These are phyloP conservation scores for Phytophthora pseudosyringae DNA, from an alignment of 352 stramenopile species.

Conservation along the genomic window DNA sequence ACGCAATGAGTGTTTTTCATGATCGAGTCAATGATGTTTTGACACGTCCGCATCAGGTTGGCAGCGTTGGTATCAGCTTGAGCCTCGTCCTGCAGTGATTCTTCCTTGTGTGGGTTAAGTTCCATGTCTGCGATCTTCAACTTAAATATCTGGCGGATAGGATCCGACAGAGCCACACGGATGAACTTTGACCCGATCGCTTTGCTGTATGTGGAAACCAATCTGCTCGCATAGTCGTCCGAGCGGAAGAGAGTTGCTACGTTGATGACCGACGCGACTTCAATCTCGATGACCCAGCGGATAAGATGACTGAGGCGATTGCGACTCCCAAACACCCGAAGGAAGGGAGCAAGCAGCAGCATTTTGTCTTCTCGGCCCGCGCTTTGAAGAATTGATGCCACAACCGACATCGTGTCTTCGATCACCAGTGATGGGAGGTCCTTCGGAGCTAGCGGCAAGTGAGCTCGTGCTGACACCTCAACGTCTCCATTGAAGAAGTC, in stretches of 20 bases:
- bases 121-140: conserved; percentile 80
- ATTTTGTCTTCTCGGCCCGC: conserved; percentile 82
- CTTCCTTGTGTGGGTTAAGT: conserved; percentile 66
- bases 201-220: conserved; percentile 84
- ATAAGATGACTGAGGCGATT: conserved; percentile 69
- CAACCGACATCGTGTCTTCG: conserved; percentile 76
- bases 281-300: conserved; percentile 79
- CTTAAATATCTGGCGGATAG: conserved; percentile 66
- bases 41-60: conserved; percentile 86
- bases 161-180: conserved; percentile 60
- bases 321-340: conserved; percentile 70
- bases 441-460: conserved; percentile 35
- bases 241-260: conserved; percentile 83
- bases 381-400: conserved; percentile 81
- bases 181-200: conserved; percentile 77
- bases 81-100: conserved; percentile 44
- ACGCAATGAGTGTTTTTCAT: conserved; percentile 59
- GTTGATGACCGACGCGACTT: conserved; percentile 75
- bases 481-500: conserved; percentile 50
- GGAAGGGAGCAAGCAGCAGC: conserved; percentile 61
- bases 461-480: conserved; percentile 25
- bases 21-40: conserved; percentile 86
- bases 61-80: conserved; percentile 60
- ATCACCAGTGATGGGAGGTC: conserved; percentile 62
- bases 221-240: conserved; percentile 73